phyloP scores from a whole-genome alignment of 2,329 filamentous ascomycete species.

The Aspergillus niger region DNA sequence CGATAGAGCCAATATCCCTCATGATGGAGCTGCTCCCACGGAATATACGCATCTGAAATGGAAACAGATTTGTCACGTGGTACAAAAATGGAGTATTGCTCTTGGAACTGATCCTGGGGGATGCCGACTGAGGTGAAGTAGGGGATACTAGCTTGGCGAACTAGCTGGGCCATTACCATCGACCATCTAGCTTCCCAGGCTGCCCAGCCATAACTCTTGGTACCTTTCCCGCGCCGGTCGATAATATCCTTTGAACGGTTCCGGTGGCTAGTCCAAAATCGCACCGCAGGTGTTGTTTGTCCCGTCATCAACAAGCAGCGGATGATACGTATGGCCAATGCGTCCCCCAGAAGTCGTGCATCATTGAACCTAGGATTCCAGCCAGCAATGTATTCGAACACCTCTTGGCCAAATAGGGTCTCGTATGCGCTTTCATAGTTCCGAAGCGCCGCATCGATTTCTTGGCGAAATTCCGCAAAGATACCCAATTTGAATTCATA shows the following conservation, averaged over 20 bases:
- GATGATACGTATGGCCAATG: slow-evolving; percentile 76
- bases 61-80: slow-evolving; percentile 55
- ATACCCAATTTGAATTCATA: slow-evolving; percentile 94
- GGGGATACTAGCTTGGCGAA: slow-evolving; percentile 55
- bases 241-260: slow-evolving; percentile 74
- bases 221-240: slow-evolving; percentile 80
- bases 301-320: slow-evolving; percentile 80
- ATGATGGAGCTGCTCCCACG: slow-evolving; percentile 63
- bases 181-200: slow-evolving; percentile 85
- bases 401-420: slow-evolving; percentile 74
- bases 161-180: slow-evolving; percentile 61
- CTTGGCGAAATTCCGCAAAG: slow-evolving; percentile 89
- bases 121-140: slow-evolving; percentile 41
- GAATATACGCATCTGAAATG: slow-evolving; percentile 52
- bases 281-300: slow-evolving; percentile 75
- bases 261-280: slow-evolving; percentile 77
- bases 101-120: slow-evolving; percentile 24
- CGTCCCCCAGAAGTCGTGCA: slow-evolving; percentile 81
- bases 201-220: slow-evolving; percentile 87
- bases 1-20: slow-evolving; percentile 63
- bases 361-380: slow-evolving; percentile 93
- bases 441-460: slow-evolving; percentile 82
- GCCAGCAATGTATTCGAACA: slow-evolving; percentile 83
- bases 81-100: slow-evolving; percentile 45
- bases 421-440: slow-evolving; percentile 89